These are phyloP conservation scores for Phytopythium aichiense DNA, from an alignment of 352 stramenopile genomes.

Conservation along the genomic window DNA sequence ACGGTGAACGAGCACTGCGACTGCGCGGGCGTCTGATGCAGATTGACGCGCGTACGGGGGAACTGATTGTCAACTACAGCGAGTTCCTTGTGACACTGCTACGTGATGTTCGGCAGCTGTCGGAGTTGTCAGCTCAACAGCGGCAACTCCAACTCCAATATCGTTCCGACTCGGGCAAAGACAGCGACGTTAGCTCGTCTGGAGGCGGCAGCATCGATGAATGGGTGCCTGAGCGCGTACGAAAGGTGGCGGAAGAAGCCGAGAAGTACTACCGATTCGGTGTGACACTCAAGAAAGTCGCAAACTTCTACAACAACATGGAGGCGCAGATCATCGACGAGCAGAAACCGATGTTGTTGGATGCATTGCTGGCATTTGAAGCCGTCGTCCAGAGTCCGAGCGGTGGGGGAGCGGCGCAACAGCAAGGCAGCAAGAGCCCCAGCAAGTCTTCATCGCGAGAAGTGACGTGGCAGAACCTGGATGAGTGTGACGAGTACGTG, in stretches of 20 bases:
- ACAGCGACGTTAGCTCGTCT: conserved; percentile 2
- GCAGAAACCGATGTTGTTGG: conserved; percentile 94
- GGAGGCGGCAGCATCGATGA: conserved; percentile 18
- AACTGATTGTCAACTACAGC: conserved; percentile 92
- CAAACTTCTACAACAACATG: conserved; percentile 97
- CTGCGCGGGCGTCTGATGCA: conserved; percentile 89
- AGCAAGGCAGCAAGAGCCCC: conserved; percentile 30
- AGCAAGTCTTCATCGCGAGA: conserved; percentile 35
- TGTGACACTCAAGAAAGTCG: conserved; percentile 94
- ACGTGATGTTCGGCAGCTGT: conserved; percentile 90
- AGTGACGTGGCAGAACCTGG: conserved; percentile 88
- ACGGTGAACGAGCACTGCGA: conserved; percentile 56
- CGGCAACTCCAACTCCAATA: conserved; percentile 11
- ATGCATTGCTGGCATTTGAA: conserved; percentile 91
- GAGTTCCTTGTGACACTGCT: conserved; percentile 92
- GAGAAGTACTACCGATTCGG: conserved; percentile 94
- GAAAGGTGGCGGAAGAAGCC: conserved; percentile 74
- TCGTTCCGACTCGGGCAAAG: background rate
- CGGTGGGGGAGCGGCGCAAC: conserved; percentile 28
- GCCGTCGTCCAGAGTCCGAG: conserved; percentile 59
- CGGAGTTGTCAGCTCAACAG: conserved; percentile 76
- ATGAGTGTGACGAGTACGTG: conserved; percentile 93
- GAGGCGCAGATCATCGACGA: conserved; percentile 92
- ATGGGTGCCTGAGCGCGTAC: conserved; percentile 67
- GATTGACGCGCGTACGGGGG: conserved; percentile 79